Base-by-base conservation (phyloP, 495 filamentous ascomycete genomes). In the Trichoderma virens region DNA sequence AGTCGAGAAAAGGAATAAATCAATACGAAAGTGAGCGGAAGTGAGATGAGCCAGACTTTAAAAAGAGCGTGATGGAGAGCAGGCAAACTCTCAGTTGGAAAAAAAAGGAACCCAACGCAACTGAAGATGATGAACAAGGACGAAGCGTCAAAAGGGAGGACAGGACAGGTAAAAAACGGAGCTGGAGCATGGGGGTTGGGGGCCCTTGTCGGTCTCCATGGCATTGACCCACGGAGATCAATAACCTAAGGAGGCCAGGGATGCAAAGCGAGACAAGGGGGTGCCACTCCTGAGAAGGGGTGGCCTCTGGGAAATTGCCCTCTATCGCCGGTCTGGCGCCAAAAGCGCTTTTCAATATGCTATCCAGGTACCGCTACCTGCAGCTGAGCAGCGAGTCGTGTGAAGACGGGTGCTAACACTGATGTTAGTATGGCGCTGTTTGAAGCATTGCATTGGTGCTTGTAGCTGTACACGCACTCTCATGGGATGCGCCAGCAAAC, bases 41-140 rank as follows among this genome's bases (percentile, higher is more conserved):
- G 51, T 9, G 51, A 14, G 25, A 56, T 56, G 51, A 56, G 25
- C 62, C 59, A 67, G 63, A 65, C 70, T 80, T 80, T 81, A 79
- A 83, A 85, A 85, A 65, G 82, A 85, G 80, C 81, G 82, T 85
- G 78, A 73, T 78, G 79, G 82, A 83, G 80, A 82, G 79, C 62
- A 62, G 69, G 39, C 27, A 38, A 68, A 75, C 78, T 79, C 80
- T 83, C 80, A 79, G 75, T 80, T 82, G 79, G 77, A 72, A 73
- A 72, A 69, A 23, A 72, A 59, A 59, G 23, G 59, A 30, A n/a
- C 25, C 38, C 45, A 27, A 38, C 34, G 20, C 34, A 16, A 34
- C 2, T 61, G 59, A 41, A n/a, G 60, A 9, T 32, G 34, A 30
- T 63, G 32, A 62, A 70, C 20, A 65, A 69, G 70, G 63, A 66